phyloP scores from a whole-genome alignment of 1,284 basidiomycete species.

The Anthracocystis setariae region DNA sequence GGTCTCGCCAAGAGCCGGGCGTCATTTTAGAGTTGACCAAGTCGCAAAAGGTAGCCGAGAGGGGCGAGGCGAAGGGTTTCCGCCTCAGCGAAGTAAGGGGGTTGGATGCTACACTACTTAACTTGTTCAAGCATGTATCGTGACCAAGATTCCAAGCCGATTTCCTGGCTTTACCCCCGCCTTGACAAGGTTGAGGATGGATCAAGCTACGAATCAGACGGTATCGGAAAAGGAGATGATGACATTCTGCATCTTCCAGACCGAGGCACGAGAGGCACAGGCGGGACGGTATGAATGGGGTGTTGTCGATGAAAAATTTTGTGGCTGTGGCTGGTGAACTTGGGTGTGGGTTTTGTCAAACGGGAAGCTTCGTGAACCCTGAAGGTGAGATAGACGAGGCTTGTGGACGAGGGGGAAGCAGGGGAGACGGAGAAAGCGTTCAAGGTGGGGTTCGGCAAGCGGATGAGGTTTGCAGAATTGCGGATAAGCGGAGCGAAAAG shows the following conservation, averaged over 20 bases:
- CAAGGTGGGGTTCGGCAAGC: background rate
- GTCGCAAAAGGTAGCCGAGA: too few relatives aligned
- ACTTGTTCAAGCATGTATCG: too few relatives aligned
- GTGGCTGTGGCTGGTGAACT: background rate
- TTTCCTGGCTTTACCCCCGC: background rate
- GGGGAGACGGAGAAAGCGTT: background rate
- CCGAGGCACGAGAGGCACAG: background rate
- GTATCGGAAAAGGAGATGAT: slow-evolving; percentile 6
- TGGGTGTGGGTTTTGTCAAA: background rate
- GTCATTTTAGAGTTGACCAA: background rate
- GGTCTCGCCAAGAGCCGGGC: background rate
- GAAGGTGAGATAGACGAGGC: background rate
- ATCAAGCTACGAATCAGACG: background rate
- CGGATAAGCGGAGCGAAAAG: slow-evolving; percentile 5
- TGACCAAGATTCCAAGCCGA: too few relatives aligned
- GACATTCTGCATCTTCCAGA: slow-evolving; percentile 1
- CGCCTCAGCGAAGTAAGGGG: too few relatives aligned
- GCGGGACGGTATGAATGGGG: too few relatives aligned
- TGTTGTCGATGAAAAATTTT: background rate
- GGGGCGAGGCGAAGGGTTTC: too few relatives aligned
- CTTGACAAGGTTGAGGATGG: background rate
- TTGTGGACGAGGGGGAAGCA: background rate
- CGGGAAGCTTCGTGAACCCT: slow-evolving; percentile 2
- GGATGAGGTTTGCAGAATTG: slow-evolving; percentile 8
- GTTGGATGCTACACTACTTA: too few relatives aligned